phyloP scores from a whole-genome alignment of 2,329 filamentous ascomycete species.

The Hypoxylon sp. region DNA sequence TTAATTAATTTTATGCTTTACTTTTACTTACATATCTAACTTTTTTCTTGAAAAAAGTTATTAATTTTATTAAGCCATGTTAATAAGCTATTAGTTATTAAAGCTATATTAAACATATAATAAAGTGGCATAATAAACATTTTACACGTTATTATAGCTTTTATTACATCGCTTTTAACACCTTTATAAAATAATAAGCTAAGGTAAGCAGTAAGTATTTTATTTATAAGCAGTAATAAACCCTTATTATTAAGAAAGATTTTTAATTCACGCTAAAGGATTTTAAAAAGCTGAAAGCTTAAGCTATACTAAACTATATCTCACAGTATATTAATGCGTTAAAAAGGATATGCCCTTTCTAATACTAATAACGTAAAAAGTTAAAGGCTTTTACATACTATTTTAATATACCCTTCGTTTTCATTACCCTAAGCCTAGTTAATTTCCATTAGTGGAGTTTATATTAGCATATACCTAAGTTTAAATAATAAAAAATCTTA shows the following conservation, averaged over 20 bases:
- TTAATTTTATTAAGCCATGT: neutral
- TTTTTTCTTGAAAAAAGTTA: neutral
- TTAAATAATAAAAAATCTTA: neutral
- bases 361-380: neutral
- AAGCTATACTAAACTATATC: neutral
- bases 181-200: neutral
- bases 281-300: neutral
- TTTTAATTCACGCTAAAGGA: neutral
- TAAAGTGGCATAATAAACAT: neutral
- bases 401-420: neutral
- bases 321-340: neutral
- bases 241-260: neutral
- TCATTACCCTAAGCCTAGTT: neutral
- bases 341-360: neutral
- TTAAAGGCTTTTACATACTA: conserved; percentile 1
- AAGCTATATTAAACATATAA: neutral
- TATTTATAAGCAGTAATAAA: neutral
- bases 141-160: neutral
- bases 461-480: conserved; percentile 3
- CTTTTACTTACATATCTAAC: neutral
- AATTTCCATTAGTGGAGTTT: conserved; percentile 1
- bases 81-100: neutral
- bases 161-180: neutral
- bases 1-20: neutral
- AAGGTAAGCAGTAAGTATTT: neutral